These are phyloP conservation scores for Tympanopsis confertula DNA, from an alignment of 2,329 filamentous ascomycete species.

Conservation along the genomic window DNA sequence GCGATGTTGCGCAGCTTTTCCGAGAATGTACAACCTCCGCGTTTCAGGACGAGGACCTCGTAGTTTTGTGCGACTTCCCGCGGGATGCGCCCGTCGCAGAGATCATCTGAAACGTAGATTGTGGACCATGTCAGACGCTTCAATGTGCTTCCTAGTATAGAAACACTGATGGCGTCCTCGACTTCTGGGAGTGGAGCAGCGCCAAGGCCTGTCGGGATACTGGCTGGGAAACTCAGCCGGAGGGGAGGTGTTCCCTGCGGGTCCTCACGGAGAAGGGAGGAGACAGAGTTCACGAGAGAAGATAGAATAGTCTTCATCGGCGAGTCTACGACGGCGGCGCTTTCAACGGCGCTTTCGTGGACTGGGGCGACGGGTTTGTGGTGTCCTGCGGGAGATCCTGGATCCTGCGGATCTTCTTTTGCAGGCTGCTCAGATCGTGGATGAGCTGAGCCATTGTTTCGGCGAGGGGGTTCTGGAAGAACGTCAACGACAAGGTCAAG, in stretches of 20 bases:
- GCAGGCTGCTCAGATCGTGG: too few species aligned
- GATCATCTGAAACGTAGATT: slow-evolving; percentile 60
- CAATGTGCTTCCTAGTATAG: slow-evolving; percentile 19
- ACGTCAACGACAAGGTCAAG: slow-evolving; percentile 49
- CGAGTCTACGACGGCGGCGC: too few species aligned
- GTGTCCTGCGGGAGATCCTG: too few species aligned
- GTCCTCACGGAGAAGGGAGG: too few species aligned
- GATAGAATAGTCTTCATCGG: not conserved
- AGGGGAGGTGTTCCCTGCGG: not conserved
- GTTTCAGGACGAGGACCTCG: slow-evolving; percentile 70
- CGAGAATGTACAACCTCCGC: slow-evolving; percentile 76
- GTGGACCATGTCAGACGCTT: slow-evolving; percentile 52
- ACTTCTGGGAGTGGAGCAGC: slow-evolving; percentile 7
- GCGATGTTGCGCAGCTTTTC: slow-evolving; percentile 80
- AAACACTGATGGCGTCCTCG: slow-evolving; percentile 8
- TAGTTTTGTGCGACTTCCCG: slow-evolving; percentile 38
- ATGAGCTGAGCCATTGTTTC: slow-evolving; percentile 3
- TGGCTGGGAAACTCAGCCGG: not conserved
- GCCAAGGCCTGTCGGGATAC: not conserved
- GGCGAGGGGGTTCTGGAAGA: slow-evolving; percentile 18
- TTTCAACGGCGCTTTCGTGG: too few species aligned
- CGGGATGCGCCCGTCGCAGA: slow-evolving; percentile 48
- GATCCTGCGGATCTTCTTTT: too few species aligned
- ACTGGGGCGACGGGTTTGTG: too few species aligned
- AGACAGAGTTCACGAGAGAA: not conserved